Conservation (phyloP, 1,284 basidiomycete genomes). For the Psilocybe mexicana region DNA sequence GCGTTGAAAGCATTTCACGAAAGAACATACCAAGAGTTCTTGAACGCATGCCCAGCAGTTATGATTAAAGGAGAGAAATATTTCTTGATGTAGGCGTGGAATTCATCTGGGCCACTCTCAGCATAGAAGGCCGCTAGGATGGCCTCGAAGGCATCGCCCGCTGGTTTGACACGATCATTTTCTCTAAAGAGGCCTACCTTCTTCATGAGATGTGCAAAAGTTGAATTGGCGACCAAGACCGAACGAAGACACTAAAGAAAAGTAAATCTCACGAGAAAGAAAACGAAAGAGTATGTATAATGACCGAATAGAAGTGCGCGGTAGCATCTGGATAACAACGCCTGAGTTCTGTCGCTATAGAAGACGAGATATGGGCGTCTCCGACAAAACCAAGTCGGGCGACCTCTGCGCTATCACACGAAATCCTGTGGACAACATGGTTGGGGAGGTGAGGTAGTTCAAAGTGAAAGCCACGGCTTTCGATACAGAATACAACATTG, state of each 20-base stretch:
- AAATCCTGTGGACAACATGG: constrained; percentile 19
- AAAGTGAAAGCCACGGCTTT: constrained; percentile 18
- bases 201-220: constrained; percentile 30
- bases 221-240: constrained; percentile 28
- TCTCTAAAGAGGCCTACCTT: constrained; percentile 22
- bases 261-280: neutral
- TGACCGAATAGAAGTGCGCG: constrained; percentile 28
- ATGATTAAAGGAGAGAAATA: constrained; percentile 25
- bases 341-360: constrained; percentile 23
- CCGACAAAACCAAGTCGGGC: constrained; percentile 31
- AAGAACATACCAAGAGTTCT: constrained; percentile 17
- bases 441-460: constrained; percentile 23
- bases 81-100: constrained; percentile 23
- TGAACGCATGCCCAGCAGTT: constrained; percentile 20
- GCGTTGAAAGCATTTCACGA: neutral
- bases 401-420: constrained; percentile 13
- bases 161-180: constrained; percentile 20
- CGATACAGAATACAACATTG: constrained; percentile 19
- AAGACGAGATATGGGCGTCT: constrained; percentile 26
- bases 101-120: constrained; percentile 20
- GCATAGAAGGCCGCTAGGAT: constrained; percentile 26
- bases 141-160: constrained; percentile 30
- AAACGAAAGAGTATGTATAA: neutral
- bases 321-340: constrained; percentile 18
- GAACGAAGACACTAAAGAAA: constrained; percentile 20